Base-by-base conservation (phyloP, 805 yeast genomes). In the Priceomyces carsonii region DNA sequence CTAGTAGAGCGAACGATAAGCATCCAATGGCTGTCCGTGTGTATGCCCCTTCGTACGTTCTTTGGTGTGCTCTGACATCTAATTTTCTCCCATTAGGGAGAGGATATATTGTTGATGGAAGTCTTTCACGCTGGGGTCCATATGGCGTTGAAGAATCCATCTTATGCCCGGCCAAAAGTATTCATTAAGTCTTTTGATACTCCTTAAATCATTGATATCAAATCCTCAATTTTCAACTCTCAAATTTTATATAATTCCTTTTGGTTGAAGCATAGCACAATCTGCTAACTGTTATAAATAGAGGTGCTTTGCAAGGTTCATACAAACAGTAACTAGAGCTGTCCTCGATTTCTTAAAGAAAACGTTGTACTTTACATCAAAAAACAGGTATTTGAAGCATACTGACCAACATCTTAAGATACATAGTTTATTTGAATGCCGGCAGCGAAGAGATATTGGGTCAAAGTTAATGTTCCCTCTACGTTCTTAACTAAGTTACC, bases 11-110 rank as follows among this genome's bases (percentile, higher is more conserved):
- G 48, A 86, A 81, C 8, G 88, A 73, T 18, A 86, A 57, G 35
- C 81, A 73, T 14, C 85, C 82, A 19, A 86, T 61, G 14, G 90
- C 83, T 0, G 90, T 77, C 34, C 95, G 59, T 17, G 82, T 68
- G 51, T 86, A 85, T 1, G 95, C 90, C 0, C 95, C 95, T 51
- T 85, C 93, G 50, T 84, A 85, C 0, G 95, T 85, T 38, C 95
- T 59, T 57, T 85, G 93, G 47, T 82, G 83, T 0, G 91, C 93
- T 47, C 82, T 44, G 3, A 77, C 66, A 43, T 77, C 82, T 17
- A 76, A 55, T 45, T 71, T 69, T 35, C 64, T 65, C 10, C 49
- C 52, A 24, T 67, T 55, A 3, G 73, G 59, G 4, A 71, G 58
- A 10, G 64, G 51, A 29, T 66, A 67, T 8, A 68, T 45, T 14